A percentile compares a stretch with the other conserved stretches of the same genome.
Conservation (phyloP, 805 yeast genomes). For the Wickerhamia fluorescens region DNA sequence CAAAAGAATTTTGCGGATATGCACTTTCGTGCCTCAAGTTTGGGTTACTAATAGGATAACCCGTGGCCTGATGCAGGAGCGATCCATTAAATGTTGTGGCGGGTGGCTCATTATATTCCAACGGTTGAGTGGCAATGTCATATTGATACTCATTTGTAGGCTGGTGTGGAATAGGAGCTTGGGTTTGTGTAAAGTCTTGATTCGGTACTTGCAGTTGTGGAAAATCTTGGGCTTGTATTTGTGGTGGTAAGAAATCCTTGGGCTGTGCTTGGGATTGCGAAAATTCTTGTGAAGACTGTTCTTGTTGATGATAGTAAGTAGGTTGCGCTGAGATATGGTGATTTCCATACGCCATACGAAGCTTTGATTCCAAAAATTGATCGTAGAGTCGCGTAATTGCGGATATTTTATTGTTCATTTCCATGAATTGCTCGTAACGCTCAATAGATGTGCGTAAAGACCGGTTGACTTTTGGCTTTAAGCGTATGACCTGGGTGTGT, state of each 20-base stretch:
- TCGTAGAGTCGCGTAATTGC: slow-evolving; percentile 75
- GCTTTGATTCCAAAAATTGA: slow-evolving; percentile 53
- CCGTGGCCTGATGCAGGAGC: background rate
- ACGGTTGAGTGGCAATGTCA: background rate
- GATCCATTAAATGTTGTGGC: background rate
- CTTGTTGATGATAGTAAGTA: background rate
- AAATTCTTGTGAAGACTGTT: slow-evolving; percentile 1
- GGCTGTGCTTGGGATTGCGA: slow-evolving; percentile 2
- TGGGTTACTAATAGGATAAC: background rate
- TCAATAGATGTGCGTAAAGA: slow-evolving; percentile 51
- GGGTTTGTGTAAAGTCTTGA: background rate
- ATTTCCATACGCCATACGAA: slow-evolving; percentile 29
- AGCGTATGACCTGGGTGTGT: slow-evolving; percentile 49
- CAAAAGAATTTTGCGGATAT: no score
- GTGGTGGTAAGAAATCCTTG: background rate
- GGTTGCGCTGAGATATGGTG: slow-evolving; percentile 10
- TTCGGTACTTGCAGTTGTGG: background rate
- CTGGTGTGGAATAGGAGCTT: background rate
- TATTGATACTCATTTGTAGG: background rate
- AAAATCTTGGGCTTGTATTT: background rate
- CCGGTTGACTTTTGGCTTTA: slow-evolving; percentile 64
- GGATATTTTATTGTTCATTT: slow-evolving; percentile 71
- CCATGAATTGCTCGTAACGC: slow-evolving; percentile 59
- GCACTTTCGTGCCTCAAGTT: background rate
- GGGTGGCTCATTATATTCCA: background rate